Evolutionary conservation across 768 basidiomycete species (phyloP).

Genomic region (Calocybe indica): DNA sequence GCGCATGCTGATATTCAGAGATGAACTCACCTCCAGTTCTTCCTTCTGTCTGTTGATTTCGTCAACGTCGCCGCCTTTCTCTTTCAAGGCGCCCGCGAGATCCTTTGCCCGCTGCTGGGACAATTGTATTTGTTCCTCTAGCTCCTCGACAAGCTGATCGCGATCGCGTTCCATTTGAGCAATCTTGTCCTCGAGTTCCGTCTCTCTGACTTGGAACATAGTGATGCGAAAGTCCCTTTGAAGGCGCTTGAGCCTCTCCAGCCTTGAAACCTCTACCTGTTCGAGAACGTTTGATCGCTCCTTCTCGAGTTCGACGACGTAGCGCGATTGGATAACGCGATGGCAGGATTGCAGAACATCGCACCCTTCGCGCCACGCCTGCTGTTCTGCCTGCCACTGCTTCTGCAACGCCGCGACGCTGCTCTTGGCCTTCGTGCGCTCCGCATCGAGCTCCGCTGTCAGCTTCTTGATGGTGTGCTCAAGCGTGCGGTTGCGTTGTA

Average conservation of each 20-base stretch:
- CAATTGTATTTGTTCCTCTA: slow-evolving; percentile 20
- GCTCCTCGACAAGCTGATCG: slow-evolving; percentile 18
- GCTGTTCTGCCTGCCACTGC: slow-evolving; percentile 47
- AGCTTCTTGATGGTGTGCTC: slow-evolving; percentile 57
- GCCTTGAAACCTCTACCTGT: slow-evolving; percentile 46
- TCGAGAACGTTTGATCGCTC: slow-evolving; percentile 46
- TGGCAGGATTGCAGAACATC: slow-evolving; percentile 59
- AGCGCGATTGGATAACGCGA: slow-evolving; percentile 57
- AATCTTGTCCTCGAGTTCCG: slow-evolving; percentile 50
- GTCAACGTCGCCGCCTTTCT: slow-evolving; percentile 31
- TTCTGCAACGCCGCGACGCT: slow-evolving; percentile 37
- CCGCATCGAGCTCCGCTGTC: slow-evolving; percentile 37
- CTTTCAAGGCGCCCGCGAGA: slow-evolving; percentile 31
- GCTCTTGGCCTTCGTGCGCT: slow-evolving; percentile 35
- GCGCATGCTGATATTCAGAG: background rate
- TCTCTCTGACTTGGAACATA: slow-evolving; percentile 61
- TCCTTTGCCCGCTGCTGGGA: slow-evolving; percentile 24
- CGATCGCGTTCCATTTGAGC: slow-evolving; percentile 45
- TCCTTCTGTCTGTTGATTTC: slow-evolving; percentile 37
- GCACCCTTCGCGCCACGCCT: slow-evolving; percentile 56
- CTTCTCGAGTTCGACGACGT: slow-evolving; percentile 46
- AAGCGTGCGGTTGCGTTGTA: slow-evolving; percentile 59
- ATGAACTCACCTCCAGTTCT: slow-evolving; percentile 35
- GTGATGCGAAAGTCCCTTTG: slow-evolving; percentile 64
- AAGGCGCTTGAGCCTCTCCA: slow-evolving; percentile 52